phyloP scores from a whole-genome alignment of 768 basidiomycete genomes.

The Tricholoma saponaceum region DNA sequence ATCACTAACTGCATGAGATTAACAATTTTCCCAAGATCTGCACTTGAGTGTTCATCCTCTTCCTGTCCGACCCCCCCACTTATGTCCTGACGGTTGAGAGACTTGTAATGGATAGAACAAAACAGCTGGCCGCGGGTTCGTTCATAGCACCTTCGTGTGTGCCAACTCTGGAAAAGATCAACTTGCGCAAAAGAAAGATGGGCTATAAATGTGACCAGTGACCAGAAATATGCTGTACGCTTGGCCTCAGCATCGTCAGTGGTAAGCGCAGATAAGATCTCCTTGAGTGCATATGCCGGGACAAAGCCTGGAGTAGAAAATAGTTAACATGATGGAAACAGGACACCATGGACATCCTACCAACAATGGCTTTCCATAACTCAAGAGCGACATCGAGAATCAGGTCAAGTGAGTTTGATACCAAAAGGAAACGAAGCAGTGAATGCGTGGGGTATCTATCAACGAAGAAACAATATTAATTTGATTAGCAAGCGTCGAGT shows the following conservation, averaged over 20 bases:
- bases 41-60: constrained; percentile 35
- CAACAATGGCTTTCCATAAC: constrained; percentile 55
- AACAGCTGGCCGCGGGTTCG: constrained; percentile 69
- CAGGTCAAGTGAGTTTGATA: constrained; percentile 66
- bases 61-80: constrained; percentile 40
- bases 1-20: constrained; percentile 66
- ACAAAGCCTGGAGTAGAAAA: constrained; percentile 46
- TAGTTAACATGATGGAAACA: background rate
- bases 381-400: constrained; percentile 56
- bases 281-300: constrained; percentile 59
- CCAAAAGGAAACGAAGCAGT: constrained; percentile 57
- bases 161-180: constrained; percentile 62
- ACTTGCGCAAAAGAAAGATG: constrained; percentile 67
- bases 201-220: constrained; percentile 54
- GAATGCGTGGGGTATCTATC: constrained; percentile 51
- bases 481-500: background rate
- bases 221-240: constrained; percentile 52
- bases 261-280: constrained; percentile 51
- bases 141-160: constrained; percentile 66
- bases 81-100: constrained; percentile 55
- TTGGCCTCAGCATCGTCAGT: constrained; percentile 37
- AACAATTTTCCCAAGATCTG: constrained; percentile 67
- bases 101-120: constrained; percentile 66
- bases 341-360: constrained; percentile 22
- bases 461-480: background rate